Evolutionary conservation across 345 rosid genomes (phyloP).

Genomic region (Passiflora organensis): DNA sequence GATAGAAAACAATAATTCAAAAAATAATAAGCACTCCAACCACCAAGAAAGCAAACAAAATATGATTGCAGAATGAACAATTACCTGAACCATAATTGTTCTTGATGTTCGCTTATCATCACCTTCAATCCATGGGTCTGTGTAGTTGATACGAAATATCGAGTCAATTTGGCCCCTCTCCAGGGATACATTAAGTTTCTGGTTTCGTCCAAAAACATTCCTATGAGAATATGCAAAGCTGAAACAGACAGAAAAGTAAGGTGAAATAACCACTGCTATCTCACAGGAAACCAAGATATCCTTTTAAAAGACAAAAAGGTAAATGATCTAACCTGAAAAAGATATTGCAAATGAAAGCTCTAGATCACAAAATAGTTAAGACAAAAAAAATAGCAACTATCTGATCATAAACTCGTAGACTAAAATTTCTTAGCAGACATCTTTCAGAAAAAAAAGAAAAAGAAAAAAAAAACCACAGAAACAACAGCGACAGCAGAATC

Average conservation of each 20-base stretch:
- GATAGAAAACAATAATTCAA: constrained; percentile 20
- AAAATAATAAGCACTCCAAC: background rate
- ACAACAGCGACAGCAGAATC: too few species aligned
- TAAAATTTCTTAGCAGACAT: too few species aligned
- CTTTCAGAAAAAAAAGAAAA: too few species aligned
- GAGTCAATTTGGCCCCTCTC: constrained; percentile 97
- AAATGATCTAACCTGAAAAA: too few species aligned
- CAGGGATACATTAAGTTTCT: constrained; percentile 77
- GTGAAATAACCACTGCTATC: background rate
- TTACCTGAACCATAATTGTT: constrained; percentile 88
- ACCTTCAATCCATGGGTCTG: constrained; percentile 99
- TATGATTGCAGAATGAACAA: background rate
- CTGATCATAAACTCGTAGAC: too few species aligned
- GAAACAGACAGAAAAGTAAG: constrained; percentile 28
- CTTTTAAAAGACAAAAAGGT: too few species aligned
- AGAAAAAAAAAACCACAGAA: too few species aligned
- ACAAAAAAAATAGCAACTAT: too few species aligned
- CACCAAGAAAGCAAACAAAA: background rate
- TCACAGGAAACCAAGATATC: too few species aligned
- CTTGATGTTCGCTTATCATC: constrained; percentile 91
- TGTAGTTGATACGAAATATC: constrained; percentile 81
- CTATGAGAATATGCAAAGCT: constrained; percentile 97
- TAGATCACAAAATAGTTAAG: too few species aligned
- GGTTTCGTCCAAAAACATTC: constrained; percentile 90
- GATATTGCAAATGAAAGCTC: too few species aligned